phyloP scores from a whole-genome alignment of 371 early-diverging fungal genomes.

The Lichtheimia ramosa region DNA sequence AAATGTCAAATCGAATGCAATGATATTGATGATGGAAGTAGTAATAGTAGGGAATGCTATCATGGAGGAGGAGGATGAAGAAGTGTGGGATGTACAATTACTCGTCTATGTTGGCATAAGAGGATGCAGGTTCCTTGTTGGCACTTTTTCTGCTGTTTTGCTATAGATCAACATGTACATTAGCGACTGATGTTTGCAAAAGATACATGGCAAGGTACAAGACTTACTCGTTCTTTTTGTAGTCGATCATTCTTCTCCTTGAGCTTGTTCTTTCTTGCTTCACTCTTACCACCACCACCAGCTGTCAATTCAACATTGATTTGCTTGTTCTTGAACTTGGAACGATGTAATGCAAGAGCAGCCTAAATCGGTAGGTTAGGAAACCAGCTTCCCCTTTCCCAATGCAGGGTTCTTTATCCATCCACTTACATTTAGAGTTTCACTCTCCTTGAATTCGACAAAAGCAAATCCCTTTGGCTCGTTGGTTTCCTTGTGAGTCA shows the following conservation, averaged over 20 bases:
- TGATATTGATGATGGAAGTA: too few species aligned
- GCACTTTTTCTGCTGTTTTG: too few species aligned
- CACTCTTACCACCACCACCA: constrained; percentile 76
- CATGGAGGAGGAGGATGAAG: too few species aligned
- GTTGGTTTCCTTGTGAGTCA: constrained; percentile 73
- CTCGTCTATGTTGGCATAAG: too few species aligned
- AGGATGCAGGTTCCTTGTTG: too few species aligned
- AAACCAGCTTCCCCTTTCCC: not conserved
- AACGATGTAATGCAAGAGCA: constrained; percentile 71
- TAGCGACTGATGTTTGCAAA: too few species aligned
- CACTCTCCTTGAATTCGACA: constrained; percentile 65
- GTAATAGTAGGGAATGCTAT: too few species aligned
- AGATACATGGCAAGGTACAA: too few species aligned
- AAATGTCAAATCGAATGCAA: too few species aligned
- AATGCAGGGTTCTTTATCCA: not conserved
- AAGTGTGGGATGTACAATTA: too few species aligned
- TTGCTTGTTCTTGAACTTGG: constrained; percentile 62
- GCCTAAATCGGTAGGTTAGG: constrained; percentile 30
- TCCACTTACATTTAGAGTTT: constrained; percentile 50
- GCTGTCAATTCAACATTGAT: constrained; percentile 84
- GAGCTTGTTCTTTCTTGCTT: constrained; percentile 63
- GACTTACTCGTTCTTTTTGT: constrained; percentile 67
- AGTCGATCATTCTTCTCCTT: constrained; percentile 65
- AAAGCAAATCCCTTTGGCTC: constrained; percentile 81
- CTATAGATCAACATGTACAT: too few species aligned